Evolutionary conservation across 208 protist genomes (phyloP).

Genomic region (Trypanosoma caninum): DNA sequence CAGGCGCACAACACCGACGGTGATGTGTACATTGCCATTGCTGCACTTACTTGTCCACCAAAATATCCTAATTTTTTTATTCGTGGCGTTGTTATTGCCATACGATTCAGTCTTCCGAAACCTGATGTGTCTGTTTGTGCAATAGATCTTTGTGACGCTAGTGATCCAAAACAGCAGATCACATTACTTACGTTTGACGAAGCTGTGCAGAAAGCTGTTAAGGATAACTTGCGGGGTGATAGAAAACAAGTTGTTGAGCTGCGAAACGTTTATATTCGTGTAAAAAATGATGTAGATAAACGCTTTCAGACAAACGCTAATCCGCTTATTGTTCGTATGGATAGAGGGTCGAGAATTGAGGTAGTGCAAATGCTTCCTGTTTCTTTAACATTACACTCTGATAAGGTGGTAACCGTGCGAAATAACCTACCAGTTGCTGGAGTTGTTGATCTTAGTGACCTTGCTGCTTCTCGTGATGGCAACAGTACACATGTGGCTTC

Average conservation of each 20-base stretch:
- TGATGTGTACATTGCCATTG: conserved; percentile 34
- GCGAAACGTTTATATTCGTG: conserved; percentile 56
- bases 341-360: conserved; percentile 58
- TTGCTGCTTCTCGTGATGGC: conserved; percentile 15
- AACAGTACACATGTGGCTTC: conserved; percentile 3
- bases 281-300: conserved; percentile 68
- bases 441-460: conserved; percentile 56
- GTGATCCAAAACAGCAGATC: conserved; percentile 54
- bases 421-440: conserved; percentile 35
- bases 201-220: conserved; percentile 55
- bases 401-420: conserved; percentile 49
- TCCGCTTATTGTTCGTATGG: conserved; percentile 67
- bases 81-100: conserved; percentile 57
- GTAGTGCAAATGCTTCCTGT: conserved; percentile 67
- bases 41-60: conserved; percentile 60
- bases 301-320: conserved; percentile 75
- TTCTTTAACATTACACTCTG: conserved; percentile 10
- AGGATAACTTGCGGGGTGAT: conserved; percentile 64
- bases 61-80: conserved; percentile 51
- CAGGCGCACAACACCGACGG: conserved; percentile 1
- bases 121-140: conserved; percentile 53
- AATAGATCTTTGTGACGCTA: conserved; percentile 75
- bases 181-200: conserved; percentile 78
- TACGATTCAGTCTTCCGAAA: conserved; percentile 66
- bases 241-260: conserved; percentile 73